Conservation (phyloP, 208 protist genomes). For the Crithidia fasciculata region DNA sequence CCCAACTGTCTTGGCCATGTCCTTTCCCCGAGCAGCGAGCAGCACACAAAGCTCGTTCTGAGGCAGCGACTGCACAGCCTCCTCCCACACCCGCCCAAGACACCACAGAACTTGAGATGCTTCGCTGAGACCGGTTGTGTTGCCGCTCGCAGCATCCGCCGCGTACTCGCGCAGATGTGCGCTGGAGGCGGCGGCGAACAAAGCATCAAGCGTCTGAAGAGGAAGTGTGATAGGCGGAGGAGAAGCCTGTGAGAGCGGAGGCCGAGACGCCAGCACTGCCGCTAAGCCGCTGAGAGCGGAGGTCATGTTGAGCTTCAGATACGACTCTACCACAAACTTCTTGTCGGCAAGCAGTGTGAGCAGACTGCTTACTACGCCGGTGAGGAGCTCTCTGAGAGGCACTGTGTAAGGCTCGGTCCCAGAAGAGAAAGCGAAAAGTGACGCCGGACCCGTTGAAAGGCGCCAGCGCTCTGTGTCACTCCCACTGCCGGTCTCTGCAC, state of each 20-base stretch:
- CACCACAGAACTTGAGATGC: conserved; percentile 28
- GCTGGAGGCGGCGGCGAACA: conserved; percentile 15
- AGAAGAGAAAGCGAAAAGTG: neutral
- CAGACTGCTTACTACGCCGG: neutral
- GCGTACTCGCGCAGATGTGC: conserved; percentile 20
- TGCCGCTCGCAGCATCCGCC: conserved; percentile 12
- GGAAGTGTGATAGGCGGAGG: neutral
- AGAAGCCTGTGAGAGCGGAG: neutral
- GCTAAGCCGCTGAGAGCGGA: conserved; percentile 25
- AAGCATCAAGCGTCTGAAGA: neutral
- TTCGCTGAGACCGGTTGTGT: conserved; percentile 18
- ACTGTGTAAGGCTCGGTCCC: neutral
- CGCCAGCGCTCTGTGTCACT: no score
- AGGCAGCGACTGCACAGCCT: conserved; percentile 6
- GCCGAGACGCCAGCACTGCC: conserved; percentile 3
- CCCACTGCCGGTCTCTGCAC: no score
- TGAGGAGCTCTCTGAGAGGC: neutral
- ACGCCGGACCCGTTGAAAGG: neutral
- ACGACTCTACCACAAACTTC: conserved; percentile 11
- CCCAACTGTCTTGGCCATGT: conserved; percentile 17
- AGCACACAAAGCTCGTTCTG: conserved; percentile 7
- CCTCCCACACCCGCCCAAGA: conserved; percentile 27
- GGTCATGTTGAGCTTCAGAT: conserved; percentile 29
- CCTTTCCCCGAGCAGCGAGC: conserved; percentile 16
- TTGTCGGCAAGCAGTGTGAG: conserved; percentile 16